Conservation (phyloP, 2,329 filamentous ascomycete genomes). For the Aspergillus sp. region DNA sequence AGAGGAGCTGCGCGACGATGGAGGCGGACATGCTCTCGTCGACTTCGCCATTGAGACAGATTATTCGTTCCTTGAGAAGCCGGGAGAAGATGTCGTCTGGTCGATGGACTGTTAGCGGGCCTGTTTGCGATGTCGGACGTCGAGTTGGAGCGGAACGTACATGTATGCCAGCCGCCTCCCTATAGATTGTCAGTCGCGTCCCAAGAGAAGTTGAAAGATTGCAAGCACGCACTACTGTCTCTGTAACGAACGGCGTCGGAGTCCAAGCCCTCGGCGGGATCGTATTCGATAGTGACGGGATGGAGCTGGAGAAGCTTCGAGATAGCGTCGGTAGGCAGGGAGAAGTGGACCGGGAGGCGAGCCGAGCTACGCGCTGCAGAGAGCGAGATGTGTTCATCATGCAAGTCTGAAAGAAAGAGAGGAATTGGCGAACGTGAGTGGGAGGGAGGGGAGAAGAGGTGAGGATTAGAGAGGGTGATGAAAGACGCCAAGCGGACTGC, state of each 20-base stretch:
- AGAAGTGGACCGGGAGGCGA: constrained; percentile 6
- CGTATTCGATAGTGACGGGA: constrained; percentile 23
- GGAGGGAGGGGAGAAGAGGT: background rate
- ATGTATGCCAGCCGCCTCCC: constrained; percentile 75
- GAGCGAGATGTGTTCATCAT: constrained; percentile 25
- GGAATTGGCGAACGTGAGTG: constrained; percentile 1
- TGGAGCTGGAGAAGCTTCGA: constrained; percentile 31
- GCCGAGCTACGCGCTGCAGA: constrained; percentile 24
- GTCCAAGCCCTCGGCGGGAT: constrained; percentile 44
- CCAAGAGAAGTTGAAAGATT: background rate
- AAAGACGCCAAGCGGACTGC: constrained; percentile 2
- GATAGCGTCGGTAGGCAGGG: constrained; percentile 9
- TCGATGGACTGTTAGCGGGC: constrained; percentile 17
- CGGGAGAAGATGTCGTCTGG: constrained; percentile 80
- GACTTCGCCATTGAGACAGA: constrained; percentile 89
- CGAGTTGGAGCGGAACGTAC: constrained; percentile 52
- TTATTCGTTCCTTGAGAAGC: constrained; percentile 82
- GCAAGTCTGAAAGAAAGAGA: constrained; percentile 1
- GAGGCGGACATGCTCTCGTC: constrained; percentile 89
- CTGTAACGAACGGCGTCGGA: constrained; percentile 55
- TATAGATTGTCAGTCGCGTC: constrained; percentile 37
- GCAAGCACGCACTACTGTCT: constrained; percentile 51
- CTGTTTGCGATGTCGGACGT: constrained; percentile 4
- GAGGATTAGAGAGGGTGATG: background rate
- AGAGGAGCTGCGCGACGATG: constrained; percentile 92